phyloP scores from a whole-genome alignment of 1,284 basidiomycete genomes.

The Fomitopsis palustris region DNA sequence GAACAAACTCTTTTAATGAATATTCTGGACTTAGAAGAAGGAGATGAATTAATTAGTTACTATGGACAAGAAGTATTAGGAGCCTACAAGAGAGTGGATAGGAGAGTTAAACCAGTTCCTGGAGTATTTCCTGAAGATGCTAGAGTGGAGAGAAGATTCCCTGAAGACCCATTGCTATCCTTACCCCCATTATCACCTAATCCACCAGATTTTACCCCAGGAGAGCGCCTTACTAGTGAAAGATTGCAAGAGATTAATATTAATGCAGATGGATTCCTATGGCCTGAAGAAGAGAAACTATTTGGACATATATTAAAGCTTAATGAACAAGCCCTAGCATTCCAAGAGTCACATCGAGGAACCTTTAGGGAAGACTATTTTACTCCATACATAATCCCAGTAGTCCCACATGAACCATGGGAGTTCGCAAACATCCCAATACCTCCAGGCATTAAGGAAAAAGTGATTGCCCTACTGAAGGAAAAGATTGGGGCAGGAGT shows the following conservation, averaged over 20 bases:
- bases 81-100: slow-evolving; percentile 21
- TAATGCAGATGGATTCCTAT: slow-evolving; percentile 24
- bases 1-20: too few species aligned
- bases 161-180: slow-evolving; percentile 14
- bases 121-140: slow-evolving; percentile 21
- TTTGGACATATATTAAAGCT: slow-evolving; percentile 25
- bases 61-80: neutral
- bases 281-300: slow-evolving; percentile 29
- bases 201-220: slow-evolving; percentile 17
- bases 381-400: slow-evolving; percentile 30
- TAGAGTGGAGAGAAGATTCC: slow-evolving; percentile 12
- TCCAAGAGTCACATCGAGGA: slow-evolving; percentile 31
- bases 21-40: neutral
- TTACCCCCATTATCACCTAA: slow-evolving; percentile 9
- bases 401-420: slow-evolving; percentile 34
- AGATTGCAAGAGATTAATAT: slow-evolving; percentile 18
- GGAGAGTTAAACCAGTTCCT: slow-evolving; percentile 24
- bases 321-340: slow-evolving; percentile 27
- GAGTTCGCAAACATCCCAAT: slow-evolving; percentile 34
- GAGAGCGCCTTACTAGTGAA: slow-evolving; percentile 15
- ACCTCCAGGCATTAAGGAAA: slow-evolving; percentile 30
- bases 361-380: slow-evolving; percentile 34
- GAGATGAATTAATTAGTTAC: neutral
- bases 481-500: slow-evolving; percentile 20
- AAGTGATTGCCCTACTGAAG: slow-evolving; percentile 31